Base-by-base conservation (phyloP, 1,284 basidiomycete genomes). In the Irpex sp. region DNA sequence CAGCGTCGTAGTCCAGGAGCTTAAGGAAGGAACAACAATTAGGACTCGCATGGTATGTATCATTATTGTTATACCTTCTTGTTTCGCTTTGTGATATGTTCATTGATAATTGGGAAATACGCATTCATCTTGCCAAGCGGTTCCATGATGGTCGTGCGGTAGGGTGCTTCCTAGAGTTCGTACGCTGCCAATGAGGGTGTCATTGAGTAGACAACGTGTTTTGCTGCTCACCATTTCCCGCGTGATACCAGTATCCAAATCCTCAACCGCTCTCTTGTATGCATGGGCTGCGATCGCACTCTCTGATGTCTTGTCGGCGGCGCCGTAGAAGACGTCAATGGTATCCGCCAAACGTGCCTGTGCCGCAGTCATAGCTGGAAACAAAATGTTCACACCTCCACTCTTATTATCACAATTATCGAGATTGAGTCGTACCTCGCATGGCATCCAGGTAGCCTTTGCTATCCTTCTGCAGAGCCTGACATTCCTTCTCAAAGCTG, bases 251-350 rank as follows among this genome's bases (percentile, higher is more conserved):
- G 85, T 83, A 69, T 99, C 97, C 47, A 99, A 78, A 68, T 99
- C 97, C 67, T 98, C 94, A 5, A 97, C 92, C 0, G 95, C 91
- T 39, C 94, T 85, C 72, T 94, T 96, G 81, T 99, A 99, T 3
- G 96, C 91, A 72, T 98, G 94, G 1, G 93, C 93, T 1, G 96
- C 93, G 92, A 99, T 98, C 12, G 97, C 96, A 33, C 94, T 91
- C 67, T 96, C 94, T 19, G 92, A 94, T 33, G 85, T 78, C 64
- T 85, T 82, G 79, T 95, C 93, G 10, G 91, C 82, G 36, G 92
- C 90, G 45, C 86, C 86, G 75, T 98, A 99, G 81, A 99, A 99
- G 5, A 88, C 82, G 73, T 95, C 91, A 70, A 99, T 84, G 21
- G 96, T 97, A 65, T 97, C 96, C 9, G 94, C 96, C 69, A 99